Percentiles rank a stretch among this genome's conserved stretches.
phyloP scores from a whole-genome alignment of 2,329 filamentous ascomycete species.

The Xylariaceae sp. region DNA sequence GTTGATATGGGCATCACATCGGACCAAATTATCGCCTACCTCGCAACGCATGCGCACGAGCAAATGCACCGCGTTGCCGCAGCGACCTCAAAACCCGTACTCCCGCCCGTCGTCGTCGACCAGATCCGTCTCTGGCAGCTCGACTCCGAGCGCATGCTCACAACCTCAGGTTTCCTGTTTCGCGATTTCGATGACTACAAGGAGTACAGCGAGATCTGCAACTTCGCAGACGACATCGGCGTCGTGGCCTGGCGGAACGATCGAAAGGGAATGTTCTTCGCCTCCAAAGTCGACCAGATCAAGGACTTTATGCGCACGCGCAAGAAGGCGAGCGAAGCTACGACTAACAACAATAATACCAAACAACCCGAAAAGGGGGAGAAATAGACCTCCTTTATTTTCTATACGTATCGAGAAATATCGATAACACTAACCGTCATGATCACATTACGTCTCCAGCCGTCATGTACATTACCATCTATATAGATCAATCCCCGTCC shows the following conservation, averaged over 20 bases:
- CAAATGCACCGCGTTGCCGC: conserved; percentile 72
- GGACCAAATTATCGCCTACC: conserved; percentile 91
- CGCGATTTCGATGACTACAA: conserved; percentile 71
- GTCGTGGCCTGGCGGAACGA: conserved; percentile 86
- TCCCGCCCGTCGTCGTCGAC: conserved; percentile 93
- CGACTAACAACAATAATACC: conserved; percentile 1
- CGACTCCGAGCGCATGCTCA: conserved; percentile 89
- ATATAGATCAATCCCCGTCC: no score
- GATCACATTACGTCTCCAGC: no score
- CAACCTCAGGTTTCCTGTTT: conserved; percentile 79
- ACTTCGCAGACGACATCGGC: conserved; percentile 84
- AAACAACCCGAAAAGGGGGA: not conserved
- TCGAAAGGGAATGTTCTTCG: conserved; percentile 78
- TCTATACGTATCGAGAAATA: no score
- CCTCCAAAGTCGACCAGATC: conserved; percentile 85
- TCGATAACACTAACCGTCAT: no score
- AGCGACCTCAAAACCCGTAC: conserved; percentile 58
- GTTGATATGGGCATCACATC: conserved; percentile 88
- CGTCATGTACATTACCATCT: no score
- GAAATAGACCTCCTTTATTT: not conserved
- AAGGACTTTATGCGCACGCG: conserved; percentile 63
- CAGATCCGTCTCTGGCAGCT: conserved; percentile 98
- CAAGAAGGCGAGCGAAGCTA: conserved; percentile 27
- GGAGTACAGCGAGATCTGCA: conserved; percentile 65
- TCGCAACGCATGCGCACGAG: conserved; percentile 87